Conservation (phyloP, 2,329 filamentous ascomycete species). For the Fusarium kyushuense region DNA sequence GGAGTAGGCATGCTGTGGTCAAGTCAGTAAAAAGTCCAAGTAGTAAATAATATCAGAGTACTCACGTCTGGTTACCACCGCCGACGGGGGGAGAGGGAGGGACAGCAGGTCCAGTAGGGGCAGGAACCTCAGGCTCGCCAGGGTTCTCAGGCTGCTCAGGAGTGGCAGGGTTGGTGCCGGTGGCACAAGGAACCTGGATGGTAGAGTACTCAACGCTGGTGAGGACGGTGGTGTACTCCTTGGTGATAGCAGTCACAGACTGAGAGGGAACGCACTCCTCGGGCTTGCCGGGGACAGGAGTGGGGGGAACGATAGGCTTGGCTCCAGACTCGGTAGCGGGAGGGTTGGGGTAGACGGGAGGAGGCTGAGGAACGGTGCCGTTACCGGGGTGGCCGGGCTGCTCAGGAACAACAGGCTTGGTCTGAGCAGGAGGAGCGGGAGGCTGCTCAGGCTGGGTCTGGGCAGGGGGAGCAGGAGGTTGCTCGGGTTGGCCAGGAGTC, state of each 20-base stretch:
- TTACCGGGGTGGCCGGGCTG: slow-evolving; percentile 28
- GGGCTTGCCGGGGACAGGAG: slow-evolving; percentile 23
- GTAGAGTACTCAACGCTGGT: slow-evolving; percentile 66
- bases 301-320: slow-evolving; percentile 37
- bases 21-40: slow-evolving; percentile 36
- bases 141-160: slow-evolving; percentile 13
- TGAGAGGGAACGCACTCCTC: slow-evolving; percentile 43
- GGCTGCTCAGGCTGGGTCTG: slow-evolving; percentile 34
- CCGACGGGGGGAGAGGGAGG: slow-evolving; percentile 48
- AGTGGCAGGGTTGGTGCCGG: slow-evolving; percentile 29
- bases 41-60: slow-evolving; percentile 1
- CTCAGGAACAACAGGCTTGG: slow-evolving; percentile 10
- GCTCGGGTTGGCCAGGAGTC: slow-evolving; percentile 15
- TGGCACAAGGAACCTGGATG: slow-evolving; percentile 45
- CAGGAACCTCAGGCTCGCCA: slow-evolving; percentile 9
- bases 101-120: slow-evolving; percentile 40
- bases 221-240: slow-evolving; percentile 67
- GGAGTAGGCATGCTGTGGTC: slow-evolving; percentile 37
- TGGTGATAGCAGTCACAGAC: slow-evolving; percentile 66
- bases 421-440: slow-evolving; percentile 22
- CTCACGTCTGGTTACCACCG: slow-evolving; percentile 52
- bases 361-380: slow-evolving; percentile 38
- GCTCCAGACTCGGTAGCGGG: slow-evolving; percentile 23
- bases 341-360: slow-evolving; percentile 40
- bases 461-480: slow-evolving; percentile 8